phyloP scores from a whole-genome alignment of 2,329 filamentous ascomycete genomes.

The Drechslerella stenobrocha region DNA sequence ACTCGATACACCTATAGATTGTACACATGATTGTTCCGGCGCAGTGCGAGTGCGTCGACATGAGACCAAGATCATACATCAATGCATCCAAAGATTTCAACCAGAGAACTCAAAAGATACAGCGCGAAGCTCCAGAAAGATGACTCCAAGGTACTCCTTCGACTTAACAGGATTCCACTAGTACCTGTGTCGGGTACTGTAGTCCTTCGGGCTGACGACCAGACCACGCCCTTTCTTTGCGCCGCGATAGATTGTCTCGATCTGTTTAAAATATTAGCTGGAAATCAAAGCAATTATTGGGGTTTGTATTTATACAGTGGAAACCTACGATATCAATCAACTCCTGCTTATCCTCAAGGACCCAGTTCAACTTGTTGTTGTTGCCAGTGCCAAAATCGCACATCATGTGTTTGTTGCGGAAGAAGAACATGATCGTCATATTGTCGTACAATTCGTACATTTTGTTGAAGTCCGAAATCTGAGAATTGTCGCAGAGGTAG shows the following conservation, averaged over 20 bases:
- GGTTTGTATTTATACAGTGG: neutral
- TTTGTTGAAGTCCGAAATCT: slow-evolving; percentile 88
- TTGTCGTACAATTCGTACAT: slow-evolving; percentile 87
- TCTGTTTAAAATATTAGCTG: slow-evolving; percentile 53
- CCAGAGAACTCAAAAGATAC: too few species aligned
- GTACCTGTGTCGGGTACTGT: slow-evolving; percentile 53
- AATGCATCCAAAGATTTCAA: too few species aligned
- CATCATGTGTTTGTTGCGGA: slow-evolving; percentile 99
- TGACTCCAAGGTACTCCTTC: too few species aligned
- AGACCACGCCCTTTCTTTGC: slow-evolving; percentile 97
- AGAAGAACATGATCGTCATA: slow-evolving; percentile 96
- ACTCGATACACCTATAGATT: too few species aligned
- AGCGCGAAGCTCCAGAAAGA: too few species aligned
- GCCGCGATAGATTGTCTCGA: slow-evolving; percentile 97
- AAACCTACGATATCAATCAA: slow-evolving; percentile 78
- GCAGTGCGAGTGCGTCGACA: too few species aligned
- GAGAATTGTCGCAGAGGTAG: slow-evolving; percentile 90
- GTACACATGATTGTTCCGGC: too few species aligned
- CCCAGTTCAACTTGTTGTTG: slow-evolving; percentile 98
- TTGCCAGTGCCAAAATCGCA: slow-evolving; percentile 97
- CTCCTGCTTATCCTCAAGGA: slow-evolving; percentile 96
- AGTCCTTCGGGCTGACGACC: slow-evolving; percentile 90
- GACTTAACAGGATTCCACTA: slow-evolving; percentile 22
- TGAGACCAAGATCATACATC: too few species aligned
- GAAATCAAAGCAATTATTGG: neutral